Evolutionary conservation across 1,284 basidiomycete species (phyloP), one percentile per base, ranked within the genome.

Genomic region (Pseudozyma tsukubaensis): DNA sequence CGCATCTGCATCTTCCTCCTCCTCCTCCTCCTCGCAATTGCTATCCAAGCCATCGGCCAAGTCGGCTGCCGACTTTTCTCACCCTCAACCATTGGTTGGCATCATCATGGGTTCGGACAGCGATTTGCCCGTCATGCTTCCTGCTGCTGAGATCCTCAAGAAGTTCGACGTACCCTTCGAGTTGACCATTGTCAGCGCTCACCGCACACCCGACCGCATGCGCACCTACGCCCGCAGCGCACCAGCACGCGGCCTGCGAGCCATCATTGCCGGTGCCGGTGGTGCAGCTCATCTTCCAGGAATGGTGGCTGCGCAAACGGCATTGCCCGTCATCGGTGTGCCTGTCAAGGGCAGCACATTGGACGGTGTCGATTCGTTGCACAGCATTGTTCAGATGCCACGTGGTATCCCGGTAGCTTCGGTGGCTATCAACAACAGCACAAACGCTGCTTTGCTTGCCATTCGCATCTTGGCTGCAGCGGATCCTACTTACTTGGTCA

Each of bases 81-180:
- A 92, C 81, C 83, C 86, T 0, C 87, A 90, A 57, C 94, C 96
- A 6, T 88, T 98, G 10, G 93, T 98, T 0, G 92, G 93, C 1
- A 89, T 99, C 76, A 94, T 99, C 85, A 99, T 99, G 97, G 96
- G 96, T 45, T 97, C 94, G 7, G 97, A 99, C 85, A 97, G 94
- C n/a, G 96, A 99, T 84, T 87, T 99, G 37, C 92, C 93, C 3
- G 90, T 91, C 18, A 97, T 99, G 92, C 89, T 93, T 11, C 91
- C 93, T 6, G 94, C 94, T 2, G 93, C 96, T 0, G 89, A 89
- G 57, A 91, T 97, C 56, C 89, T 99, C 43, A 91, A 93, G 79
- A 86, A 87, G 42, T 97, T 98, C 85, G 83, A 86, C 14, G 87
- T 98, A 32, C 93, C 96, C 0, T 97, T 94, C 86, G 97, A 99